Percentiles rank a stretch among this genome's conserved stretches.
Evolutionary conservation across 768 basidiomycete species (phyloP).

Genomic region (Tylopilus sp.): DNA sequence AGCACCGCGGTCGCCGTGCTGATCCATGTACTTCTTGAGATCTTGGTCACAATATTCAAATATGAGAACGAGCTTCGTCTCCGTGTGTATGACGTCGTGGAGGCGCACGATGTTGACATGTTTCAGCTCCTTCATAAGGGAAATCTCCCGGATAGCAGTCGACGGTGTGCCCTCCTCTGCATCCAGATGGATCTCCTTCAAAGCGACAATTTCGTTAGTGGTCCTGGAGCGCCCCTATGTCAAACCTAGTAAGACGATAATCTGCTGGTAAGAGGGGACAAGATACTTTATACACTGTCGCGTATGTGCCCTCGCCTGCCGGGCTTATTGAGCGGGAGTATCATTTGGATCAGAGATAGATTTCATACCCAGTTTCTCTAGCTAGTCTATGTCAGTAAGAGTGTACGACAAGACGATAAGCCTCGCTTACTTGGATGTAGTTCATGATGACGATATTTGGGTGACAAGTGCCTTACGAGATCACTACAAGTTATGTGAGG

Average conservation of each 20-base stretch:
- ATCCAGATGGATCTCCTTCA: constrained; percentile 99
- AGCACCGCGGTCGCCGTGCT: constrained; percentile 93
- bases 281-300: constrained; percentile 92
- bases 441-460: constrained; percentile 40
- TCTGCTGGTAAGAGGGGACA: neutral
- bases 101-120: constrained; percentile 98
- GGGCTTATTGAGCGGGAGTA: constrained; percentile 3
- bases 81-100: constrained; percentile 98
- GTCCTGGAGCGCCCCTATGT: constrained; percentile 86
- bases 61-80: constrained; percentile 95
- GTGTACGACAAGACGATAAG: neutral
- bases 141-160: constrained; percentile 98
- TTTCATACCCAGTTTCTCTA: constrained; percentile 78
- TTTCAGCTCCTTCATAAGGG: constrained; percentile 98
- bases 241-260: neutral
- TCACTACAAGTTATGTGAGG: constrained; percentile 1
- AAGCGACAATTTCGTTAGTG: constrained; percentile 97
- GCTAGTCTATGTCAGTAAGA: constrained; percentile 38
- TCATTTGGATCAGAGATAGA: neutral
- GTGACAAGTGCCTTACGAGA: neutral
- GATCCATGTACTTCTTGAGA: constrained; percentile 99
- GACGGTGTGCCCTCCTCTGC: constrained; percentile 99
- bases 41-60: constrained; percentile 99
- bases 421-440: constrained; percentile 50
- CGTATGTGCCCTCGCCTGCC: constrained; percentile 88